Percentiles rank a stretch among this genome's conserved stretches.
Evolutionary conservation across 352 stramenopile species (phyloP).

Genomic region (Phytopythium oedochilum): DNA sequence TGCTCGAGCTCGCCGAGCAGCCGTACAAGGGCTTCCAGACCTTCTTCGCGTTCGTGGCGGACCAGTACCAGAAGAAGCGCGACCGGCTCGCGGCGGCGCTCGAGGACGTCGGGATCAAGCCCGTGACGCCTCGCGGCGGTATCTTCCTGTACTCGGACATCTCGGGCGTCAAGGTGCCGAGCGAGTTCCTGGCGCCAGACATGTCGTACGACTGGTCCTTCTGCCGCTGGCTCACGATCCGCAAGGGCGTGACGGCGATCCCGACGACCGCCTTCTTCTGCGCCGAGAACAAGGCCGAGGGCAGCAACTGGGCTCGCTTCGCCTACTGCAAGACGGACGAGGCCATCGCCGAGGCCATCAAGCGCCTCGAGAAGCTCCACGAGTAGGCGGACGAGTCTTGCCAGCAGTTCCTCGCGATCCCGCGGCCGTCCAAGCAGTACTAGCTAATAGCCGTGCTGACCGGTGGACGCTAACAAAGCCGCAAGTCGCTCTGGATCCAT

Average conservation of each 20-base stretch:
- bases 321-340: conserved; percentile 97
- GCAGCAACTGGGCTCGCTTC: conserved; percentile 86
- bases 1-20: conserved; percentile 62
- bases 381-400: conserved; percentile 7
- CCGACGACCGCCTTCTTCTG: conserved; percentile 92
- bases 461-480: neutral
- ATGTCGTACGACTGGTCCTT: conserved; percentile 90
- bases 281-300: conserved; percentile 62
- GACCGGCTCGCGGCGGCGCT: conserved; percentile 53
- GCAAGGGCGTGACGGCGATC: conserved; percentile 90
- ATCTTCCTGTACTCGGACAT: conserved; percentile 85
- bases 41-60: conserved; percentile 80
- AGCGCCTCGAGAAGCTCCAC: conserved; percentile 39
- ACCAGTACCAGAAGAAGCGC: conserved; percentile 72
- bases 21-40: conserved; percentile 65
- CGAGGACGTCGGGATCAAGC: conserved; percentile 49
- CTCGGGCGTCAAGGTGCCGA: conserved; percentile 52
- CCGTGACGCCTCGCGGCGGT: conserved; percentile 55
- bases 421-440: neutral
- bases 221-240: conserved; percentile 89
- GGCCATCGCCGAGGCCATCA: conserved; percentile 85
- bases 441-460: neutral
- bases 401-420: neutral
- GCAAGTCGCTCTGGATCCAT: too few relatives aligned
- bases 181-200: conserved; percentile 33